Evolutionary conservation across 2,329 filamentous ascomycete species (phyloP), one percentile per base, ranked within the genome.

Genomic region (Colletotrichum falcatum): DNA sequence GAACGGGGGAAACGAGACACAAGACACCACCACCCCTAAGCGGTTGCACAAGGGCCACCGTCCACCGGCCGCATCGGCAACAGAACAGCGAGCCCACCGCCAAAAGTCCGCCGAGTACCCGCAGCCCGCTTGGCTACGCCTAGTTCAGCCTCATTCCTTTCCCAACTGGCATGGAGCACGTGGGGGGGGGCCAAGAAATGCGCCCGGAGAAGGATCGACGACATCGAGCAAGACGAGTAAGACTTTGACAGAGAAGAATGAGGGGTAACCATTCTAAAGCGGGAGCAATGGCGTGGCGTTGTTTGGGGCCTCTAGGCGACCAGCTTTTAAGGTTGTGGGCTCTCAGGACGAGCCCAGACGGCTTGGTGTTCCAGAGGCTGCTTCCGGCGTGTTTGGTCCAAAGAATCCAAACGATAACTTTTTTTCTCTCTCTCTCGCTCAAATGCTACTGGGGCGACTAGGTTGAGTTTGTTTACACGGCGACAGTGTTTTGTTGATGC

Each of bases 141-240:
- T 76, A 76, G 76, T 75, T 77, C 75, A 78, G 77, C 77, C 77
- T 78, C 77, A 77, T 76, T 75, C 73, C 75, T 74, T 70, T 66
- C 69, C 46, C 49, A 46, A 70, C 67, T 72, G 56, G 65, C 68
- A 69, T 69, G 68, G 64, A 69, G 68, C 68, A 69, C 68, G 68
- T 71, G 68, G 68, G 65, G 65, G 46, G 55, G 18, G 8, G 56
- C 68, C 64, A 71, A 69, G 51, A 66, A 70, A 61, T 60, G 56
- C 67, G 51, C 67, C 63, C 63, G 63, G 67, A 66, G 67, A 66
- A 66, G 63, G 67, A 66, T 70, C 63, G 63, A 62, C 63, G 48
- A 44, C 55, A 66, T 51, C 42, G 63, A 70, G 67, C 67, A 56
- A 42, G 46, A 69, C 26, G 49, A 30, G 37, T 39, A 63, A 61